A percentile compares a stretch with the other conserved stretches of the same genome.
phyloP scores from a whole-genome alignment of 2,329 filamentous ascomycete genomes.

The Biscogniauxia sp. region DNA sequence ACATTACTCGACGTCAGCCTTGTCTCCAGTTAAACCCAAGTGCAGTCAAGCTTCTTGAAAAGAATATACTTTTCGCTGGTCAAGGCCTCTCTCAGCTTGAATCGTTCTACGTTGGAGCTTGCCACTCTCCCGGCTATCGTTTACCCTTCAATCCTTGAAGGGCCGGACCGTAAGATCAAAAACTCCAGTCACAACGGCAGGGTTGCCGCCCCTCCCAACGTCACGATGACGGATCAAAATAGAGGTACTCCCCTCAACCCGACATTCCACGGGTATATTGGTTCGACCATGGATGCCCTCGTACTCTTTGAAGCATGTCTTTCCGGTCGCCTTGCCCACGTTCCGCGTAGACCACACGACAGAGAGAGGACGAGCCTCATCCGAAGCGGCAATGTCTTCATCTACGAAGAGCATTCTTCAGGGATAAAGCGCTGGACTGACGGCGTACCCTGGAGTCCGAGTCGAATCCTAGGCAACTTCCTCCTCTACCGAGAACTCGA shows the following conservation, averaged over 20 bases:
- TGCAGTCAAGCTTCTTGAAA: slow-evolving; percentile 7
- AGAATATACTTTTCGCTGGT: slow-evolving; percentile 16
- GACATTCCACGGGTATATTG: slow-evolving; percentile 66
- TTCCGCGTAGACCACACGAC: slow-evolving; percentile 82
- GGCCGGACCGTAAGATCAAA: slow-evolving; percentile 1
- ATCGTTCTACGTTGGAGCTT: slow-evolving; percentile 11
- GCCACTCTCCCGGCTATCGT: slow-evolving; percentile 12
- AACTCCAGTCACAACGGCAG: background rate
- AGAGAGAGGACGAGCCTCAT: slow-evolving; percentile 76
- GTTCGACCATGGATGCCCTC: slow-evolving; percentile 72
- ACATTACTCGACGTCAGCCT: slow-evolving; percentile 2
- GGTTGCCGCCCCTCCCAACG: background rate
- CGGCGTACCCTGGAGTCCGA: slow-evolving; percentile 87
- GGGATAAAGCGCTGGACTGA: slow-evolving; percentile 96
- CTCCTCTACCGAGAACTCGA: slow-evolving; percentile 82
- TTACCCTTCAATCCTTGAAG: slow-evolving; percentile 9
- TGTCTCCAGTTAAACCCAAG: slow-evolving; percentile 7
- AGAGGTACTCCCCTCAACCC: slow-evolving; percentile 49
- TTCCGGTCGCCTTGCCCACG: slow-evolving; percentile 67
- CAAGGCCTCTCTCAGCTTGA: slow-evolving; percentile 7
- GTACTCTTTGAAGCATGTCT: slow-evolving; percentile 79
- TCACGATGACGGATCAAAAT: slow-evolving; percentile 29
- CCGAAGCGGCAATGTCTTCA: slow-evolving; percentile 80
- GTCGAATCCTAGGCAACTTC: slow-evolving; percentile 80
- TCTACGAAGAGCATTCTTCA: slow-evolving; percentile 87